Conservation (phyloP, 768 basidiomycete genomes). For the Kwoniella mangroviensis region DNA sequence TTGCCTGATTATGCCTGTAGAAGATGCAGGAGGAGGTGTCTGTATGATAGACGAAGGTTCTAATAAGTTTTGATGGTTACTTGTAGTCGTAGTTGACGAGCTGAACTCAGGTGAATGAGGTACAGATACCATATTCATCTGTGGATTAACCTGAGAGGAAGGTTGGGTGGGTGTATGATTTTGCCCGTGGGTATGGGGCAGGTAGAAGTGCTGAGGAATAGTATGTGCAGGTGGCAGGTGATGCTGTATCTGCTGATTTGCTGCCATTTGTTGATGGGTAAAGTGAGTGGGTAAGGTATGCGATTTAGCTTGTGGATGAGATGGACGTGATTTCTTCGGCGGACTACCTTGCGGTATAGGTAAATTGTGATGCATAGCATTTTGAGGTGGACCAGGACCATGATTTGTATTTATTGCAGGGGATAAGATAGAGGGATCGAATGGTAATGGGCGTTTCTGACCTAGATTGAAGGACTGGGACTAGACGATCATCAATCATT, state of each 20-base stretch:
- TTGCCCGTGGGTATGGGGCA: conserved; percentile 1
- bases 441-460: conserved; percentile 27
- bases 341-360: conserved; percentile 23
- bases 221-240: conserved; percentile 8
- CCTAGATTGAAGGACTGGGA: conserved; percentile 15
- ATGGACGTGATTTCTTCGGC: conserved; percentile 27
- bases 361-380: conserved; percentile 3
- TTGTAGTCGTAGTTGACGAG: conserved; percentile 7
- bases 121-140: not conserved
- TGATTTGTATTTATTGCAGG: conserved; percentile 7
- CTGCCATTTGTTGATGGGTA: not conserved
- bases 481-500: not conserved
- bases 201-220: conserved; percentile 8
- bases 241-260: conserved; percentile 9
- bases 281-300: not conserved
- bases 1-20: not conserved
- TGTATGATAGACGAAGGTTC: not conserved
- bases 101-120: conserved; percentile 1
- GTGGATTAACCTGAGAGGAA: not conserved
- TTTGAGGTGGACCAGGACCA: conserved; percentile 3
- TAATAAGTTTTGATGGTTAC: not conserved
- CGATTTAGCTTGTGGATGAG: not conserved
- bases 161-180: not conserved
- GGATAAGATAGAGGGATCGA: conserved; percentile 21
- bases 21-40: conserved; percentile 4